Conservation (phyloP, 768 basidiomycete genomes). For the Rhizopogon vulgaris region DNA sequence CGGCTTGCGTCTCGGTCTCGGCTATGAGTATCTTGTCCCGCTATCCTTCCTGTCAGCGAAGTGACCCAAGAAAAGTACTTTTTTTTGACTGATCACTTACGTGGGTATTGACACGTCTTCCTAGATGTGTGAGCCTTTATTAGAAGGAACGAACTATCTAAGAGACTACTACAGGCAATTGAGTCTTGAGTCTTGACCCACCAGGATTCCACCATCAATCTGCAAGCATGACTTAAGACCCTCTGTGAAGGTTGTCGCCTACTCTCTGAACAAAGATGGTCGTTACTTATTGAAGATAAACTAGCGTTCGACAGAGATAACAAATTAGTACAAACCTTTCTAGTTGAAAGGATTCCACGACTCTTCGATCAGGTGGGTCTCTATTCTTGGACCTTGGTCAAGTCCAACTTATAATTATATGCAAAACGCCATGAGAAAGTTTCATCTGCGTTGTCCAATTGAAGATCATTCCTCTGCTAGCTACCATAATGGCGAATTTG, state of each 20-base stretch:
- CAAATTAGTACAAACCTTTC: background rate
- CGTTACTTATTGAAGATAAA: background rate
- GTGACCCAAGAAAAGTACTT: no score
- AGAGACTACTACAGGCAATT: no score
- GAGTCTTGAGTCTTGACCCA: no score
- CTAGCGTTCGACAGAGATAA: background rate
- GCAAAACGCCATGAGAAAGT: background rate
- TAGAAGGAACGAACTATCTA: no score
- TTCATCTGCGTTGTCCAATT: background rate
- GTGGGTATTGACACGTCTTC: no score
- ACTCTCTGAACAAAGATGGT: background rate
- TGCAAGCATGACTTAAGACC: no score
- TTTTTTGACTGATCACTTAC: no score
- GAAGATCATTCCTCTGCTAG: background rate
- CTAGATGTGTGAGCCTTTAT: no score
- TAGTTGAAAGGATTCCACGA: background rate
- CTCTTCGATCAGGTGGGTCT: background rate
- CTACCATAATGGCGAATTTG: background rate
- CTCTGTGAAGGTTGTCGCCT: no score
- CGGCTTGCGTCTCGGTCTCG: background rate
- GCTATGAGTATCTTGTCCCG: background rate
- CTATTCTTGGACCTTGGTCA: background rate
- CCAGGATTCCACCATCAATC: no score
- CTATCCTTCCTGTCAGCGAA: no score
- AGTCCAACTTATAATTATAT: background rate